phyloP scores from a whole-genome alignment of 495 filamentous ascomycete species.

The Pyronema domesticum region DNA sequence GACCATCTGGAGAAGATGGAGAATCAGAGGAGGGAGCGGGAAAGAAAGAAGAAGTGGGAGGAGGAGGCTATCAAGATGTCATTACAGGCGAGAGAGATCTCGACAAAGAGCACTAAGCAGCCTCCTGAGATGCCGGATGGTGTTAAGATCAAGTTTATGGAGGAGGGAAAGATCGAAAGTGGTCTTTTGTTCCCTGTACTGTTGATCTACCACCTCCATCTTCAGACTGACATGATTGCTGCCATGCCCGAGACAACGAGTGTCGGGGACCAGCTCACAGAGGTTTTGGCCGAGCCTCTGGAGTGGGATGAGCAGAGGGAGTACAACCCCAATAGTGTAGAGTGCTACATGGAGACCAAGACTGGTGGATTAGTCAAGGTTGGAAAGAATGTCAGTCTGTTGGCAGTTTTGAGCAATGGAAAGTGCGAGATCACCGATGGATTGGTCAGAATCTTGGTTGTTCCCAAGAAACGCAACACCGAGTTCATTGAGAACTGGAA shows the following conservation, averaged over 20 bases:
- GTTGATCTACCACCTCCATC: slow-evolving; percentile 56
- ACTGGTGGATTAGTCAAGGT: slow-evolving; percentile 70
- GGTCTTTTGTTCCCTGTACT: slow-evolving; percentile 58
- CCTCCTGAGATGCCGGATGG: slow-evolving; percentile 73
- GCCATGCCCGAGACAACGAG: slow-evolving; percentile 53
- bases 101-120: slow-evolving; percentile 43
- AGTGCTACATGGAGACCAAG: slow-evolving; percentile 75
- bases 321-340: slow-evolving; percentile 48
- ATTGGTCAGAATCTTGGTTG: slow-evolving; percentile 58
- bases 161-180: slow-evolving; percentile 53
- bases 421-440: slow-evolving; percentile 79
- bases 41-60: slow-evolving; percentile 33
- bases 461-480: slow-evolving; percentile 48
- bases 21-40: slow-evolving; percentile 30
- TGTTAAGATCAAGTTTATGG: slow-evolving; percentile 41
- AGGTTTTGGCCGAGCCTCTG: slow-evolving; percentile 52
- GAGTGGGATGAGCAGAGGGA: slow-evolving; percentile 67
- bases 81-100: slow-evolving; percentile 55
- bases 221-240: slow-evolving; percentile 81
- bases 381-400: slow-evolving; percentile 62
- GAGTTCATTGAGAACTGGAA: slow-evolving; percentile 78
- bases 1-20: slow-evolving; percentile 28
- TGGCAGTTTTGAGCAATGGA: slow-evolving; percentile 55
- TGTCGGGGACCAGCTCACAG: slow-evolving; percentile 53
- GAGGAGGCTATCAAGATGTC: slow-evolving; percentile 46